Percentiles rank a stretch among this genome's conserved stretches.
Conservation (phyloP, 208 protist species). For the Herpetomonas samuelpessoai region DNA sequence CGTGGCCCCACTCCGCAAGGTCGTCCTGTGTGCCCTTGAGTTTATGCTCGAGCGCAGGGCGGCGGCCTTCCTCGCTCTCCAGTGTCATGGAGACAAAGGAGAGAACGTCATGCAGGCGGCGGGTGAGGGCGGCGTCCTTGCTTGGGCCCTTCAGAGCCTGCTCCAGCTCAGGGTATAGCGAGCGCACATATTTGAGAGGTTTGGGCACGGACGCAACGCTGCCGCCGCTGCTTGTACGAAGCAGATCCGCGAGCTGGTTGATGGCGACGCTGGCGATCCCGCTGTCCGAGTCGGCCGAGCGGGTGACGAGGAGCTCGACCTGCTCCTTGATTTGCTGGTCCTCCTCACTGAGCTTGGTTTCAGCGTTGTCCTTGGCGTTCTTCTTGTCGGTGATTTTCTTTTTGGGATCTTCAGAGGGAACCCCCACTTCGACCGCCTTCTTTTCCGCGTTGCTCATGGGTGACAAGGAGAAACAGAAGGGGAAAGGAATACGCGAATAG, state of each 20-base stretch:
- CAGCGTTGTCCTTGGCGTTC: constrained; percentile 36
- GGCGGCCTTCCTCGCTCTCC: constrained; percentile 59
- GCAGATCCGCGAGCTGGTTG: constrained; percentile 90
- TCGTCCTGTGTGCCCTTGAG: constrained; percentile 93
- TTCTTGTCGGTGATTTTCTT: constrained; percentile 47
- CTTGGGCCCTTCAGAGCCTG: constrained; percentile 64
- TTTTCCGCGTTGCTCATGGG: constrained; percentile 23
- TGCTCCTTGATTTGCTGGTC: constrained; percentile 94
- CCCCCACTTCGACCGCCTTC: constrained; percentile 47
- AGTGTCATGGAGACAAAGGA: constrained; percentile 98
- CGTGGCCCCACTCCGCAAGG: constrained; percentile 98
- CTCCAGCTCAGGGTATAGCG: constrained; percentile 94
- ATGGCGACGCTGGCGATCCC: constrained; percentile 87
- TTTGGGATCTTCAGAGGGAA: constrained; percentile 63
- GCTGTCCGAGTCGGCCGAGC: constrained; percentile 68
- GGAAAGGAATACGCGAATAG: neutral
- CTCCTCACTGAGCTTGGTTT: constrained; percentile 90
- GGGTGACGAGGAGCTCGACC: constrained; percentile 92
- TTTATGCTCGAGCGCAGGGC: constrained; percentile 94
- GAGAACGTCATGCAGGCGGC: constrained; percentile 96
- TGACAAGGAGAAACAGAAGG: neutral
- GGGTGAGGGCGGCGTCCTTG: constrained; percentile 45
- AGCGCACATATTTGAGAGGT: constrained; percentile 98
- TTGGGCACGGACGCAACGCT: constrained; percentile 99
- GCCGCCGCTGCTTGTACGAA: constrained; percentile 93